Evolutionary conservation across 331 rosid genomes (phyloP).

Genomic region (Spiraea crenata): DNA sequence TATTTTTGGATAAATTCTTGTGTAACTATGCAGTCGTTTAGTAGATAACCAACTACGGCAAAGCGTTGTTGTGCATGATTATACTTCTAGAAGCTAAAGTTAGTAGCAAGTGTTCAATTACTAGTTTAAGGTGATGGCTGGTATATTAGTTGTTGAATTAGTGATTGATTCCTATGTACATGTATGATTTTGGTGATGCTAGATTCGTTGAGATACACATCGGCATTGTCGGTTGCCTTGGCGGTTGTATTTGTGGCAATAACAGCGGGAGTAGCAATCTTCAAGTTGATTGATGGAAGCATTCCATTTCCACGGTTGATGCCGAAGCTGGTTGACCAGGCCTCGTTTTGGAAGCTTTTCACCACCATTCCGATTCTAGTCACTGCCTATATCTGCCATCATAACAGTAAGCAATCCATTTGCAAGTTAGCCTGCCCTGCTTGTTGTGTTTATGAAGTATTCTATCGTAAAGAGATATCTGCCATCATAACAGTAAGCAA

Average conservation of each 20-base stretch:
- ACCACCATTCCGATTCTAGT: constrained; percentile 60
- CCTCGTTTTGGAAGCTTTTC: constrained; percentile 68
- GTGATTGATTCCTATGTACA: constrained; percentile 12
- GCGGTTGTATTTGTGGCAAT: constrained; percentile 60
- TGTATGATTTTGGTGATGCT: constrained; percentile 14
- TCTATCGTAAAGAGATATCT: constrained; percentile 49
- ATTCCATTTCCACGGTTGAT: constrained; percentile 54
- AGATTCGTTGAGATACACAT: constrained; percentile 70
- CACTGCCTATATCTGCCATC: constrained; percentile 70
- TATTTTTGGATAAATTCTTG: too few relatives aligned
- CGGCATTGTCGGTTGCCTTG: constrained; percentile 62
- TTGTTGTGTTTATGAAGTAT: not conserved
- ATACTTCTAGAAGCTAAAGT: too few relatives aligned
- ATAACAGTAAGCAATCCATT: constrained; percentile 44
- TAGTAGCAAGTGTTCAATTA: too few relatives aligned
- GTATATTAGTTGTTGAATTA: not conserved
- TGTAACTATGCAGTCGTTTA: too few relatives aligned
- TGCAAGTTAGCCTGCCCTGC: constrained; percentile 1
- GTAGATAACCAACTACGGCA: too few relatives aligned
- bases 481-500: constrained; percentile 59
- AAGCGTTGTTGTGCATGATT: too few relatives aligned
- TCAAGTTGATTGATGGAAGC: constrained; percentile 50
- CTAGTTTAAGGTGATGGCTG: not conserved
- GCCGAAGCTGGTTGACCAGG: constrained; percentile 46
- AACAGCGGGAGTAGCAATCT: constrained; percentile 48